Base-by-base conservation (phyloP, 2,329 filamentous ascomycete genomes). In the Rutstroemia sp. region DNA sequence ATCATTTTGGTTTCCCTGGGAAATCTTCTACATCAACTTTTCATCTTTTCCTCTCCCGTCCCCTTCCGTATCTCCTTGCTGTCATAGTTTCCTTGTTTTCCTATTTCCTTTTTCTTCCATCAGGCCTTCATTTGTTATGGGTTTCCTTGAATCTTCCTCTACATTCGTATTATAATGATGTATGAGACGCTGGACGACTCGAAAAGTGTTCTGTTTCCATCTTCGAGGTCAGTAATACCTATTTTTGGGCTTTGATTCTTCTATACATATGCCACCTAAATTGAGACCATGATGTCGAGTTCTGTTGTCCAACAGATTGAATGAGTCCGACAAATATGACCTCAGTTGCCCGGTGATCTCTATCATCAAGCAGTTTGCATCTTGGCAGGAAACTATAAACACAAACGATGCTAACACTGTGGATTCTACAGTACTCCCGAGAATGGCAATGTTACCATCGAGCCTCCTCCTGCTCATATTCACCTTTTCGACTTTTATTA, bases 131-230 rank as follows among this genome's bases (percentile, higher is more conserved):
- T 48, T 34, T 50, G 25, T 27, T 21, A 59, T 62, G 60, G 41
- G 44, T 30, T 59, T 59, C 21, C 54, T 42, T 51, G 23, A 42
- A 54, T 21, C 52, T 63, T 58, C 59, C 56, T 56, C 45, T 62
- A 50, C 58, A 45, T 49, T 63, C 61, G 57, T 56, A 34, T 63
- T 61, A 56, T 67, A 67, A 69, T 65, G 62, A 69, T 70, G 66
- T 64, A 60, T 63, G 64, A 63, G 67, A 67, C 67, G 67, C 66
- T 66, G 66, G 67, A 53, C 66, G 67, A 62, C 66, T 64, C 66
- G 61, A 45, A 59, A 50, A 59, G 37, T 59, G 25, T 67, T 44
- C 34, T 61, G 57, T 65, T 61, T 61, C 57, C 62, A 54, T 52
- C 41, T 61, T 55, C 54, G 58, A 67, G 66, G 67, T 69, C 54